Base-by-base conservation (phyloP, 768 basidiomycete species). In the Butyriboletus loyo region DNA sequence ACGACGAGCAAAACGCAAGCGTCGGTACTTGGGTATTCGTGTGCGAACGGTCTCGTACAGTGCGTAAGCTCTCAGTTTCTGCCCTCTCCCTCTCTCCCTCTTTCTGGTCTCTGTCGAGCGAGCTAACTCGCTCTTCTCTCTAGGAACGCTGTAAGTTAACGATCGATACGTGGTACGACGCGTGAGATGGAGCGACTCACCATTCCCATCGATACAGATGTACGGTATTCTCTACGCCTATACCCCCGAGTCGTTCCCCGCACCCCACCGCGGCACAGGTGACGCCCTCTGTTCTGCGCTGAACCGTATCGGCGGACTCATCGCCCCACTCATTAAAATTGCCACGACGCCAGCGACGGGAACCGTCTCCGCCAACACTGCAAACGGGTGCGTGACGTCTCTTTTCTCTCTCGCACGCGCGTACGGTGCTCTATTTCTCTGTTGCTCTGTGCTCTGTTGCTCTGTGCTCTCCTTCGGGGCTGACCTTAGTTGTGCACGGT, bases 191-290 rank as follows among this genome's bases (percentile, higher is more conserved):
- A 15, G 10, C 27, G 37, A 22, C 27, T 54, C 14, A 44, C 37
- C 30, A 27, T 32, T 27, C 2, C 21, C n/a, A 31, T 28, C 4
- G 10, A 43, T 24, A 48, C 24, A 67, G 75, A 77, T 78, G 77
- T 80, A 80, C 53, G 80, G 78, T 10, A 73, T 80, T 10, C 68
- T 81, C 14, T 83, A 77, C 48, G 80, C 80, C 2, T 82, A 81
- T 57, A 83, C 82, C 8, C 82, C 82, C 1, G 81, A 83, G 60
- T 77, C 80, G 19, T 83, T 84, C 69, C 78, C 82, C 0, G 78
- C 79, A 0, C 77, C 79, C 4, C 78, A 80, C 55, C 75, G 82
- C 32, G 82, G 82, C 3, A 81, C 80, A 0, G 80, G 79, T 10
- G 77, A 80, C 50, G 80, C 80, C 4, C 74, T 74, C 57, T 76